Percentiles rank a stretch among this genome's conserved stretches.
Evolutionary conservation across 1,139 yeast genomes (phyloP).

Genomic region (Pichia sp.): DNA sequence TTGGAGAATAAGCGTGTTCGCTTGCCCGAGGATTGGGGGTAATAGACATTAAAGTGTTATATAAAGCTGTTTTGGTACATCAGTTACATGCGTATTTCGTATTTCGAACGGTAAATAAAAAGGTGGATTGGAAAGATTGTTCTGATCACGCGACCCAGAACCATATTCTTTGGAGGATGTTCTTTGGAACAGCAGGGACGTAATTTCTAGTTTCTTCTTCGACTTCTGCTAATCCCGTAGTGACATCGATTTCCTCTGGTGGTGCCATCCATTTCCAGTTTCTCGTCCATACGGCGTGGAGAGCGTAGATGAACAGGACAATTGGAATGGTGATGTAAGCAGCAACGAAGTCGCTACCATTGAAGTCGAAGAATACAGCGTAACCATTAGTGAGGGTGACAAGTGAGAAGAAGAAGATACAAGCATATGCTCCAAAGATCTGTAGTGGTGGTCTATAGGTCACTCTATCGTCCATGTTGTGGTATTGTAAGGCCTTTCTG

Average conservation of each 20-base stretch:
- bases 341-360: slow-evolving; percentile 50
- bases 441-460: slow-evolving; percentile 44
- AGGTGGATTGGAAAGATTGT: background rate
- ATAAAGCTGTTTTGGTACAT: background rate
- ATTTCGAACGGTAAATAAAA: background rate
- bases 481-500: slow-evolving; percentile 47
- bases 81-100: background rate
- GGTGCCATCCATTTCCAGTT: slow-evolving; percentile 35
- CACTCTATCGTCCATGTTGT: slow-evolving; percentile 42
- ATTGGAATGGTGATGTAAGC: slow-evolving; percentile 61
- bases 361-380: slow-evolving; percentile 42
- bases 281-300: slow-evolving; percentile 34
- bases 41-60: background rate
- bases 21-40: background rate
- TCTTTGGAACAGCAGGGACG: slow-evolving; percentile 36
- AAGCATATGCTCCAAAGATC: slow-evolving; percentile 43
- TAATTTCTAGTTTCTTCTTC: slow-evolving; percentile 39
- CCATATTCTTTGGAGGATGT: slow-evolving; percentile 38
- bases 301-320: slow-evolving; percentile 44
- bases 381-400: slow-evolving; percentile 54
- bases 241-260: slow-evolving; percentile 41
- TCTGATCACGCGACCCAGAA: slow-evolving; percentile 35
- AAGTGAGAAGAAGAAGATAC: slow-evolving; percentile 40
- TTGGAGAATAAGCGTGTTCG: background rate
- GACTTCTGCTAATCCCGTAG: slow-evolving; percentile 41